Evolutionary conservation across 2,329 filamentous ascomycete species (phyloP).

Genomic region (Macroventuria anomochaeta): DNA sequence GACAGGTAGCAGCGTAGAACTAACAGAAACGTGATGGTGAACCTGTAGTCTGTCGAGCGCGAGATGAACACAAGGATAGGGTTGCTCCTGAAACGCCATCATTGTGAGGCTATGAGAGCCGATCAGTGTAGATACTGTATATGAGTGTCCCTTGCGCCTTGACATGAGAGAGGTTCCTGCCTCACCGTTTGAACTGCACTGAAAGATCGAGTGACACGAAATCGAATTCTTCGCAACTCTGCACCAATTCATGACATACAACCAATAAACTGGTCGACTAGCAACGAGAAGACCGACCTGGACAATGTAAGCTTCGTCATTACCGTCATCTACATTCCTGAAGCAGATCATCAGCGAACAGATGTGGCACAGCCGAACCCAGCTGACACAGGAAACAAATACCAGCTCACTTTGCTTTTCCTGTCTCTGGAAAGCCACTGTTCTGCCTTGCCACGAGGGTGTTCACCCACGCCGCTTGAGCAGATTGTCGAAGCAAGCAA

Average conservation of each 20-base stretch:
- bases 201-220: slow-evolving; percentile 32
- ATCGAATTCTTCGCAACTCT: slow-evolving; percentile 8
- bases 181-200: slow-evolving; percentile 27
- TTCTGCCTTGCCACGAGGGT: slow-evolving; percentile 13
- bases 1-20: slow-evolving; percentile 36
- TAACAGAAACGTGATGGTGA: slow-evolving; percentile 38
- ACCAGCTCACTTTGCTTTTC: slow-evolving; percentile 27
- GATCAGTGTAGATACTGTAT: slow-evolving; percentile 39
- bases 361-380: slow-evolving; percentile 11
- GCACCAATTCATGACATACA: not conserved
- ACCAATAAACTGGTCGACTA: not conserved
- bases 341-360: slow-evolving; percentile 13
- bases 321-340: slow-evolving; percentile 13
- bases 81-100: slow-evolving; percentile 35
- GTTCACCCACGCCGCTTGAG: not conserved
- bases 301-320: slow-evolving; percentile 10
- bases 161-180: slow-evolving; percentile 24
- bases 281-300: not conserved
- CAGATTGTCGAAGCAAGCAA: slow-evolving; percentile 3
- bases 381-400: slow-evolving; percentile 27
- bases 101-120: slow-evolving; percentile 34
- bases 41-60: slow-evolving; percentile 33
- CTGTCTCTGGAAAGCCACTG: not conserved
- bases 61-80: slow-evolving; percentile 43
- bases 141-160: slow-evolving; percentile 41